phyloP scores from a whole-genome alignment of 202 grass and related monocot genomes.

The Setaria italica region DNA sequence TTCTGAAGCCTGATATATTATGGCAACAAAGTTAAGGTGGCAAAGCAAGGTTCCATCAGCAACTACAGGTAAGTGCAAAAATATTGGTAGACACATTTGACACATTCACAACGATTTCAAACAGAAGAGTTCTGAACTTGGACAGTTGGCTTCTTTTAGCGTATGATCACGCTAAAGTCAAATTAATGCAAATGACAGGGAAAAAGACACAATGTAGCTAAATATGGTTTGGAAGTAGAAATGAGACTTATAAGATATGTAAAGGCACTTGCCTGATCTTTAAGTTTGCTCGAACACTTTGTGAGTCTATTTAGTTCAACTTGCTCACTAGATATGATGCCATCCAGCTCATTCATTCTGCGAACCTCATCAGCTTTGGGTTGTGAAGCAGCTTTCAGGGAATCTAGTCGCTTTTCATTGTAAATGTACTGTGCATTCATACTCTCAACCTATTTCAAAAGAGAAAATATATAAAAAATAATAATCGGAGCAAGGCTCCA shows the following conservation, averaged over 20 bases:
- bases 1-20: conserved; percentile 67
- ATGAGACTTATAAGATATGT: conserved; percentile 31
- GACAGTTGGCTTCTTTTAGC: conserved; percentile 15
- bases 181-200: conserved; percentile 5
- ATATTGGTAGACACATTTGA: background rate
- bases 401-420: conserved; percentile 76
- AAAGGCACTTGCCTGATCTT: conserved; percentile 67
- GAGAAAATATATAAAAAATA: conserved; percentile 21
- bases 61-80: conserved; percentile 18
- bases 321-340: conserved; percentile 66
- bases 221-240: background rate
- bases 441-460: conserved; percentile 74
- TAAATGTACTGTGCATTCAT: conserved; percentile 76
- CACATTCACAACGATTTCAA: conserved; percentile 8
- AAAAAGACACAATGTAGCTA: conserved; percentile 25
- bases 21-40: background rate
- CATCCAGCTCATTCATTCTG: conserved; percentile 72
- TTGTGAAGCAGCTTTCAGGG: conserved; percentile 71
- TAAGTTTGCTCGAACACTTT: conserved; percentile 85
- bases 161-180: background rate
- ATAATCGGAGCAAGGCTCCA: background rate
- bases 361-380: conserved; percentile 73
- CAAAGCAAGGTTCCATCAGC: conserved; percentile 14
- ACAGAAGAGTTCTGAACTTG: conserved; percentile 9
- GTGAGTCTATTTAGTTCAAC: conserved; percentile 70